phyloP scores from a whole-genome alignment of 1,284 basidiomycete species.

The Xerocomus minutiporus region DNA sequence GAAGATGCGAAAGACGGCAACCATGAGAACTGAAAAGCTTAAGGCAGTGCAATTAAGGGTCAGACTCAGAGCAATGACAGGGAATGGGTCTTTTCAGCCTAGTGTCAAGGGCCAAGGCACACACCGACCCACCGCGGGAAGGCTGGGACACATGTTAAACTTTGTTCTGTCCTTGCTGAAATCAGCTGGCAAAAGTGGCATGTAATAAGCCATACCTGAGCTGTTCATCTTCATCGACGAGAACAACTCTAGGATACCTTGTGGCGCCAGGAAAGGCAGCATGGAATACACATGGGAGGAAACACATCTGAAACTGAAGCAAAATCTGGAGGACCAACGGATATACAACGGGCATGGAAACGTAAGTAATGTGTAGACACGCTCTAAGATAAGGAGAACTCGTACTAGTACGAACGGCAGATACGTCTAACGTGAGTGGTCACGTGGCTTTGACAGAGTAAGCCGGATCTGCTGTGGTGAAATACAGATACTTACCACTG shows the following conservation, averaged over 20 bases:
- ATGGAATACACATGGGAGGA: not conserved
- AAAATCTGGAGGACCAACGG: not conserved
- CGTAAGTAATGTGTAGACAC: not conserved
- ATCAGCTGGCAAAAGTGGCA: not conserved
- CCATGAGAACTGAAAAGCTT: not conserved
- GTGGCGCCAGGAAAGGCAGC: no score
- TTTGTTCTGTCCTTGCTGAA: not conserved
- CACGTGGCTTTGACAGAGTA: not conserved
- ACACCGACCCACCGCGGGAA: not conserved
- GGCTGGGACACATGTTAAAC: not conserved
- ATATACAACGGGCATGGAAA: not conserved
- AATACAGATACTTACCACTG: no score
- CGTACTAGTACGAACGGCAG: not conserved
- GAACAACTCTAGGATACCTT: no score
- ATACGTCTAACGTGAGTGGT: not conserved
- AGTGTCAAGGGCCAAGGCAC: not conserved
- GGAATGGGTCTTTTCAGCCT: not conserved
- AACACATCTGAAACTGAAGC: not conserved
- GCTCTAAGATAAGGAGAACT: not conserved
- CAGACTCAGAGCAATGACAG: not conserved
- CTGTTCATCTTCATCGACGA: not conserved
- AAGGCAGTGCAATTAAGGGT: not conserved
- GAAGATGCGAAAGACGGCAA: not conserved
- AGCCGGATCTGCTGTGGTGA: no score
- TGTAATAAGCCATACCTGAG: not conserved